Evolutionary conservation across 108 stramenopile genomes (phyloP), one percentile per base, ranked within the genome.

Genomic region (Nitzschia sp.): DNA sequence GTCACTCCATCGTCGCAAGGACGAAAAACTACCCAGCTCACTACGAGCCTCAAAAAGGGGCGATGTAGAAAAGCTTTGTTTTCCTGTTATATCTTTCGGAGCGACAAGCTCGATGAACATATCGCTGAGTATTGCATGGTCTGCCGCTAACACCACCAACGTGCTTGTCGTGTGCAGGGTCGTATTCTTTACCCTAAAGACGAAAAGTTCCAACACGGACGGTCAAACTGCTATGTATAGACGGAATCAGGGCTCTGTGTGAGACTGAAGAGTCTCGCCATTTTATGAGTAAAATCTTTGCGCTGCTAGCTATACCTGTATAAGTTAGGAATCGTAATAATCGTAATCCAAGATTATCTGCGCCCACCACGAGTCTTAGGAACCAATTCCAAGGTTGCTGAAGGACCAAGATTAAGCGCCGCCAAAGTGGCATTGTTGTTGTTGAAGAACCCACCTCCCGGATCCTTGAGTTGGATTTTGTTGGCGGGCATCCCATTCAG

Each of bases 391-490:
- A 93, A 47, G 1, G 81, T 80, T 21, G 75, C 80, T 6, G 79
- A 80, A 25, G 93, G 90, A 23, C 90, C 90, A 24, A 91, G 77
- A 55, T 91, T 91, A 28, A 91, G 66, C 63, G 81, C 68, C 3
- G 87, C 94, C 60, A 95, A 67, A 15, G 81, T 80, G 3, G 74
- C 28, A 23, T 53, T 77, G 75, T 81, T 85, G 69, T 92, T 85
- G 47, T 88, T 91, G 69, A 91, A 67, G 57, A 93, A 96, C 4
- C 82, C 88, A 36, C 64, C 61, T 6, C 59, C 69, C 8, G 74
- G 54, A 57, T 83, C 76, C 71, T 86, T 91, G 46, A 96, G 68
- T 72, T 93, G 91, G 70, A 92, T 89, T 54, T 96, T 96, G 73
- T 96, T 96, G 46, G 74, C 64, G 6, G 90, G 90, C 89, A 96